Conservation (phyloP, 441 rosid genomes). For the Daphne laureola region DNA sequence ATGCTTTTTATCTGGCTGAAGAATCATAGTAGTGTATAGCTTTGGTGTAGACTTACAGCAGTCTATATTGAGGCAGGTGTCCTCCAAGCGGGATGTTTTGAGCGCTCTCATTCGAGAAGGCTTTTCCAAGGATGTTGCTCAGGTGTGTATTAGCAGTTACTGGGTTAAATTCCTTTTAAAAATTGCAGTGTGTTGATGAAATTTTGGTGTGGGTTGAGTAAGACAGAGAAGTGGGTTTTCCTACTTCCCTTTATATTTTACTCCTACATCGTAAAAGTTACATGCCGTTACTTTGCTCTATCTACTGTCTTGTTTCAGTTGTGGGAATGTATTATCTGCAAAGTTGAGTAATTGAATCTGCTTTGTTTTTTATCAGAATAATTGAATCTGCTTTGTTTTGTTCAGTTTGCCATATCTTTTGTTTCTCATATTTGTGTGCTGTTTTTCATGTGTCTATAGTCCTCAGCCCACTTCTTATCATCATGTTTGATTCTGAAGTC, state of each 20-base stretch:
- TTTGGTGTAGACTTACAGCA: conserved; percentile 7
- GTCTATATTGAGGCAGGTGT: conserved; percentile 42
- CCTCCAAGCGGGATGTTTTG: conserved; percentile 56
- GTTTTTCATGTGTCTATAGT: conserved; percentile 5
- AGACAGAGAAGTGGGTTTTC: no score
- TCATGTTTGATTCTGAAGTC: background rate
- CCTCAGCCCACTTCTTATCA: background rate
- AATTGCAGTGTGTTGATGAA: background rate
- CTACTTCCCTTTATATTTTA: no score
- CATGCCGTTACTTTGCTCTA: no score
- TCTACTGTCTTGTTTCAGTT: no score
- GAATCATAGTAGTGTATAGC: no score
- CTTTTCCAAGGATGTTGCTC: conserved; percentile 82
- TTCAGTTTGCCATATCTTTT: background rate
- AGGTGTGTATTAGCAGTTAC: conserved; percentile 32
- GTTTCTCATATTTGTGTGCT: background rate
- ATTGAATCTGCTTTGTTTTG: background rate
- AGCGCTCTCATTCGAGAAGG: conserved; percentile 64
- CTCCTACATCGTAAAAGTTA: no score
- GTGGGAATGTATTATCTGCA: no score
- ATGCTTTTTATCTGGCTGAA: no score
- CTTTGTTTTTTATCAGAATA: no score
- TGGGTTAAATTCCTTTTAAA: background rate
- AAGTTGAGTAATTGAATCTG: no score
- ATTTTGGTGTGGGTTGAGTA: background rate